Evolutionary conservation across 179 eudicot genomes (phyloP), one percentile per base, ranked within the genome.

Genomic region (Pouteria campechiana): DNA sequence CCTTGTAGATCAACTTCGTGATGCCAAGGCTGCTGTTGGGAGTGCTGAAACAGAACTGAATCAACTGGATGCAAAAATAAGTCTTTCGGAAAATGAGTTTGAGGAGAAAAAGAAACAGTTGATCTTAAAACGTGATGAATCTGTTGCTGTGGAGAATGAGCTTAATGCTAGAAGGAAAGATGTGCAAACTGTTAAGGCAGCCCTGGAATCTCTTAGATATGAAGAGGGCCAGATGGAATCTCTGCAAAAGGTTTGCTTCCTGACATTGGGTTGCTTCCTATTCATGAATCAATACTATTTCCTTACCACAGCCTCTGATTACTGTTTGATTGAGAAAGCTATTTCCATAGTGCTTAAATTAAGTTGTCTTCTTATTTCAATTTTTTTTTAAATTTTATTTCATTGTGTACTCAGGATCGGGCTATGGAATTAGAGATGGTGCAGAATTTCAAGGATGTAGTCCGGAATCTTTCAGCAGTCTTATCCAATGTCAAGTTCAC

Each of bases 1-100:
- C 69, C 86, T 92, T 54, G 96, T 83, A 61, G 96, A 92, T 75
- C 96, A 87, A 52, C 73, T 92, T 25, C 84, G 63, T 36, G 99
- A 92, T 69, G 96, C 96, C 39, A 92, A 88, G 67, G 69, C 63
- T 33, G 96, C 81, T 13, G 99, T 74, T 51, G 99, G 99, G 43
- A 75, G 58, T 44, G 70, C 75, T 24, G 92, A 87, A 72, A 87
- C 85, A 37, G 94, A 87, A 68, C 34, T 83, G 34, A 83, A 83
- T 61, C 94, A 92, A 59, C 70, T 92, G 57, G 73, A 83, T 59
- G 75, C 93, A 50, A 80, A 75, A 64, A 74, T 87, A 42, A 65
- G 48, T 52, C 96, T 75, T 59, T 61, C 64, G 54, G 93, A 87
- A 67, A 92, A 75, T 52, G 96, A 83, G 61, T 64, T 82, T 50